A percentile compares a stretch with the other conserved stretches of the same genome.
Conservation (phyloP, 306 rosid genomes). For the Prunus mume region DNA sequence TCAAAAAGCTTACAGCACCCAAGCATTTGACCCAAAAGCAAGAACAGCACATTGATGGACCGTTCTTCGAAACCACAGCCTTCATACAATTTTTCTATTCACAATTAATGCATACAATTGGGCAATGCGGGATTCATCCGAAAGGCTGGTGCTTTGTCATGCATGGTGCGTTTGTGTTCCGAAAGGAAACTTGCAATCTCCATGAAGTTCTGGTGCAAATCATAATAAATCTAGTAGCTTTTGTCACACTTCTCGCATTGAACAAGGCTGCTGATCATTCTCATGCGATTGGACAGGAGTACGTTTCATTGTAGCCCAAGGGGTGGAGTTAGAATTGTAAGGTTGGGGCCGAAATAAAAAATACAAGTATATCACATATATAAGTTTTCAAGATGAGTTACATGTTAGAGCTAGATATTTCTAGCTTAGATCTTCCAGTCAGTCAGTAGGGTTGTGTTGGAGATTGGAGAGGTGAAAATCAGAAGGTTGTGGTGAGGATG, state of each 20-base stretch:
- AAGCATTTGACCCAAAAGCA: constrained; percentile 20
- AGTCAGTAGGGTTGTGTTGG: too few species aligned
- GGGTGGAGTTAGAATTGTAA: neutral
- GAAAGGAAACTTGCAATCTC: neutral
- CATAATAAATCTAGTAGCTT: neutral
- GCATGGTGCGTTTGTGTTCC: constrained; percentile 7
- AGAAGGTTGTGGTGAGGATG: too few species aligned
- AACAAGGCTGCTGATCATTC: neutral
- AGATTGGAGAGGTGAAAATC: too few species aligned
- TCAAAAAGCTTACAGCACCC: constrained; percentile 17
- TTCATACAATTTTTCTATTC: constrained; percentile 8
- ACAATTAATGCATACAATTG: constrained; percentile 6
- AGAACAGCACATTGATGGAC: constrained; percentile 26
- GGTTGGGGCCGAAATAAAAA: too few species aligned
- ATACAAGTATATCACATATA: too few species aligned
- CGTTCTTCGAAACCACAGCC: constrained; percentile 6
- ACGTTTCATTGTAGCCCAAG: constrained; percentile 13
- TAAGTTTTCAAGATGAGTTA: too few species aligned
- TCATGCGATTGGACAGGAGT: constrained; percentile 4
- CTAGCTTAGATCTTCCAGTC: too few species aligned
- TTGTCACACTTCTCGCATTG: constrained; percentile 11
- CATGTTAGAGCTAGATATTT: too few species aligned
- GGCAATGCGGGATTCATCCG: constrained; percentile 19
- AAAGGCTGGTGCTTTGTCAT: constrained; percentile 13
- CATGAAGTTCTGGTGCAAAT: neutral